phyloP scores from a whole-genome alignment of 2,329 filamentous ascomycete genomes.

The Magnaporthales sp. region DNA sequence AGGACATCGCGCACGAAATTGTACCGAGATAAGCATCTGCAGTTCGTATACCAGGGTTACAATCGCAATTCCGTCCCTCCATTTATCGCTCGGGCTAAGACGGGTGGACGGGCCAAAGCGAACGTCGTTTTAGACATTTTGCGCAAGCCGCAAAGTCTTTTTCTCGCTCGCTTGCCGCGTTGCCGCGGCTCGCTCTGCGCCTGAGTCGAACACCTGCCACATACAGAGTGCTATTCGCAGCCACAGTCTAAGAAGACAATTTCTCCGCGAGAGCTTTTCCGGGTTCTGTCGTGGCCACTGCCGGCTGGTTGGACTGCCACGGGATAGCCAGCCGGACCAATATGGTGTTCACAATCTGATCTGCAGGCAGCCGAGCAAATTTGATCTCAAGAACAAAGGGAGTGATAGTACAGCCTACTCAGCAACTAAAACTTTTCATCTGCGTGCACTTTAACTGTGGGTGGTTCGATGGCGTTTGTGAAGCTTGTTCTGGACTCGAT shows the following conservation, averaged over 20 bases:
- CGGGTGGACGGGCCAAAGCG: not conserved
- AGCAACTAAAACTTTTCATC: not conserved
- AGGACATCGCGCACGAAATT: not conserved
- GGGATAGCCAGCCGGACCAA: not conserved
- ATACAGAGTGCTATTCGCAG: not conserved
- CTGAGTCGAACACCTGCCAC: not conserved
- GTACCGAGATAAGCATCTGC: conserved; percentile 4
- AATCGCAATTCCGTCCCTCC: not conserved
- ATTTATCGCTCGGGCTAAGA: not conserved
- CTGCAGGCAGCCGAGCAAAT: not conserved
- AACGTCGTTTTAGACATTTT: not conserved
- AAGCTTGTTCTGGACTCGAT: not conserved
- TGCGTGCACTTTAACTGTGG: not conserved
- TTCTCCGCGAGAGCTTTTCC: not conserved
- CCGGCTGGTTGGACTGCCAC: not conserved
- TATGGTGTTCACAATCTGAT: not conserved
- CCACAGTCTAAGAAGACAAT: not conserved
- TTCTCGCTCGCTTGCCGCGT: not conserved
- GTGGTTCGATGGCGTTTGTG: not conserved
- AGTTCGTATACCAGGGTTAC: conserved; percentile 1
- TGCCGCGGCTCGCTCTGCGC: not conserved
- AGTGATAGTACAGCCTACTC: not conserved
- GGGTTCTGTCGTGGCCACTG: not conserved
- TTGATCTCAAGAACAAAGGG: not conserved
- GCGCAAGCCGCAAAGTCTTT: not conserved